These are phyloP conservation scores for Zizania palustris DNA, from an alignment of 202 grass and related monocot species.

Conservation along the genomic window DNA sequence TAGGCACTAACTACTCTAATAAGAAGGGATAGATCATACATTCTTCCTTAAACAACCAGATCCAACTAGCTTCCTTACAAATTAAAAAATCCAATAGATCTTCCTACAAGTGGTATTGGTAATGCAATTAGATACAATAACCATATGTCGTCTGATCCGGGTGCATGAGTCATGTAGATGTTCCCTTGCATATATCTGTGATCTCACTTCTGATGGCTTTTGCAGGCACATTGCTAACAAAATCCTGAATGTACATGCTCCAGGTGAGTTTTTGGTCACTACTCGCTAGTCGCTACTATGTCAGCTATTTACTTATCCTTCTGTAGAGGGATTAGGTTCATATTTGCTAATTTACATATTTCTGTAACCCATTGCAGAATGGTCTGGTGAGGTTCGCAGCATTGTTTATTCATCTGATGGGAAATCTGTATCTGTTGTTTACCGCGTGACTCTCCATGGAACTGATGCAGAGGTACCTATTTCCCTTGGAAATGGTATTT, in stretches of 20 bases:
- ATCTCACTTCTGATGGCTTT: slow-evolving; percentile 39
- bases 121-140: neutral
- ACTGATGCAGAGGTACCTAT: slow-evolving; percentile 87
- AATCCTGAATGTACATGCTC: slow-evolving; percentile 79
- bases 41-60: neutral
- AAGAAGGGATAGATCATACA: neutral
- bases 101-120: neutral
- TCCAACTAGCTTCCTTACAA: neutral
- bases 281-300: neutral
- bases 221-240: slow-evolving; percentile 93
- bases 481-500: neutral
- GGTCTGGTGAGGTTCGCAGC: slow-evolving; percentile 86
- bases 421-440: slow-evolving; percentile 80
- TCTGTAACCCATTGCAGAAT: slow-evolving; percentile 58
- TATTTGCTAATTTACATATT: slow-evolving; percentile 23
- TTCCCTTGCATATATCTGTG: neutral
- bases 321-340: neutral
- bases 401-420: slow-evolving; percentile 82
- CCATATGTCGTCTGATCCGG: neutral
- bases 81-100: too few relatives aligned
- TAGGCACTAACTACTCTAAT: neutral
- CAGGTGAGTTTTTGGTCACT: slow-evolving; percentile 47
- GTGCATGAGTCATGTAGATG: neutral
- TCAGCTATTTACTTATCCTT: slow-evolving; percentile 10
- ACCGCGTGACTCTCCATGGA: slow-evolving; percentile 84